These are phyloP conservation scores for Russula sp. DNA, from an alignment of 768 basidiomycete genomes.

Conservation along the genomic window DNA sequence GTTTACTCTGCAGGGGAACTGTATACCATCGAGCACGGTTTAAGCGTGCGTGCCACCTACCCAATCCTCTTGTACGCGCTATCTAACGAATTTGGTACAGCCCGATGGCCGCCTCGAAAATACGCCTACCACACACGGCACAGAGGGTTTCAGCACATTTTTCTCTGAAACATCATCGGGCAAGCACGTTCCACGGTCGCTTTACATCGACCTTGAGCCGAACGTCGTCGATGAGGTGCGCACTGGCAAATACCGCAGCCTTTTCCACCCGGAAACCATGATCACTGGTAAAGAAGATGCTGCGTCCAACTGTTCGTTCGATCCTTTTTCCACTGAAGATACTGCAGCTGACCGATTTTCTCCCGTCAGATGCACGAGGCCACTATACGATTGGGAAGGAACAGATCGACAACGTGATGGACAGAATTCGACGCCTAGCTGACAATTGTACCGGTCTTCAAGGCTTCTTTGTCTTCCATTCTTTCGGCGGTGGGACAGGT, in stretches of 20 bases:
- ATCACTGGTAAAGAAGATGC: constrained; percentile 99
- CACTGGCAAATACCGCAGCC: constrained; percentile 89
- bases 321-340: neutral
- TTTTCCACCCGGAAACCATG: constrained; percentile 99
- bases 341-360: neutral
- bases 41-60: constrained; percentile 61
- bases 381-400: constrained; percentile 99
- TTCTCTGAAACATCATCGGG: constrained; percentile 97
- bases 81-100: constrained; percentile 37
- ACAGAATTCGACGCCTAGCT: constrained; percentile 91
- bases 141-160: constrained; percentile 97
- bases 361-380: constrained; percentile 79
- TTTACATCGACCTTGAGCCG: constrained; percentile 96
- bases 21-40: constrained; percentile 97
- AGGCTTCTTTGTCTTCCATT: constrained; percentile 99
- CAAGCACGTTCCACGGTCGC: constrained; percentile 94
- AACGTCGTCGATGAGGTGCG: constrained; percentile 98
- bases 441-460: constrained; percentile 98
- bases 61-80: constrained; percentile 1
- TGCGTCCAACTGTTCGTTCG: constrained; percentile 87
- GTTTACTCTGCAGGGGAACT: constrained; percentile 69
- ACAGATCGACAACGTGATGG: constrained; percentile 93
- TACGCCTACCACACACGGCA: constrained; percentile 62
- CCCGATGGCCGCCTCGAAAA: constrained; percentile 90
- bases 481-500: constrained; percentile 98